Base-by-base conservation (phyloP, 768 basidiomycete species). In the Suillus cothurnatus region DNA sequence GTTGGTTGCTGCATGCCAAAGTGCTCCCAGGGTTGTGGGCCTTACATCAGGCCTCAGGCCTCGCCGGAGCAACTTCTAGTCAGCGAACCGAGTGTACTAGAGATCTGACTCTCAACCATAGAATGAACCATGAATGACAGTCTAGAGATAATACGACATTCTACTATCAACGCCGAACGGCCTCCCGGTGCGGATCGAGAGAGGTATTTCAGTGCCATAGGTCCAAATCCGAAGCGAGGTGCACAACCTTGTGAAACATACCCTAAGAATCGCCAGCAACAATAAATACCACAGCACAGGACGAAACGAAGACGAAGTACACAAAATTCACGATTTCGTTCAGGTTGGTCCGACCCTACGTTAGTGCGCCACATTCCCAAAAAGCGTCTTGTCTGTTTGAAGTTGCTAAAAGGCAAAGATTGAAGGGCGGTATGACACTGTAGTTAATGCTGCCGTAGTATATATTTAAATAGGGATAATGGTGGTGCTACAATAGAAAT, bases 11-110 rank as follows among this genome's bases (percentile, higher is more conserved):
- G 88, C 94, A 5, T 0, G 97, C 97, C 8, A 95, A 92, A 77
- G 88, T 91, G 2, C 85, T 99, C 0, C 97, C 97, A 14, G 91
- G 97, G 97, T 1, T 99, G 97, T 73, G 97, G 97, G 0, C 97
- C 97, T 3, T 99, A 97, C 76, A 99, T 99, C 68, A 97, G 97
- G 26, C n/a, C n/a, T n/a, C n/a, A n/a, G n/a, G n/a, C n/a, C n/a
- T n/a, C n/a, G n/a, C n/a, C n/a, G n/a, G 32, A 12, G 14, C 32
- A 38, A 31, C 41, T 38, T 52, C 62, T 36, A 19, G 32, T 66
- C 11, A 31, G n/a, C 43, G 28, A 39, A 43, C 17, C 4, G 11
- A 59, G 39, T 31, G 2, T 28, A 28, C 39, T 59, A 21, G 38
- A 41, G 19, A 21, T 31, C 58, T 59, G 19, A 14, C 31, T 1